Percentiles rank a stretch among this genome's conserved stretches.
phyloP scores from a whole-genome alignment of 148 eudicot species.

The Mesembryanthemum crystallinum region DNA sequence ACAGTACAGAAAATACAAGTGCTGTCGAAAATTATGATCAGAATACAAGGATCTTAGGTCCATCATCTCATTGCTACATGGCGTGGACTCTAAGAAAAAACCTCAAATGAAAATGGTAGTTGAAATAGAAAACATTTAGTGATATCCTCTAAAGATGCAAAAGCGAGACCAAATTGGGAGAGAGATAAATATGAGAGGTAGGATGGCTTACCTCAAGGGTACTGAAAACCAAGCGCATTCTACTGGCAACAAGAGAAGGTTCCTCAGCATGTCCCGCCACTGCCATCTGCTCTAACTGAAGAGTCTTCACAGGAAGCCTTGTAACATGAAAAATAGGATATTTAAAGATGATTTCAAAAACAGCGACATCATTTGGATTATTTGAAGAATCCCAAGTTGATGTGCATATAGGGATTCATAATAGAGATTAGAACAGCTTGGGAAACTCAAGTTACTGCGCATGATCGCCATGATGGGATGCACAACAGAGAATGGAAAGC shows the following conservation, averaged over 20 bases:
- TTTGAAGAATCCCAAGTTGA: no score
- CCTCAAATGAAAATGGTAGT: background rate
- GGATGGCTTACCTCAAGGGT: conserved; percentile 75
- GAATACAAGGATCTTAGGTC: no score
- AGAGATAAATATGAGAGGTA: background rate
- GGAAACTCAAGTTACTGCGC: background rate
- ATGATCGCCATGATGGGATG: background rate
- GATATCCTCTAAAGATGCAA: background rate
- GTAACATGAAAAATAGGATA: background rate
- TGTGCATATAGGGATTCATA: background rate
- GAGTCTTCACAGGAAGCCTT: conserved; percentile 98
- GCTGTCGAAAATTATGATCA: no score
- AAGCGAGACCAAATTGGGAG: background rate
- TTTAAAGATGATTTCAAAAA: no score
- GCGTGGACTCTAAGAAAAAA: background rate
- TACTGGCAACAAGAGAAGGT: conserved; percentile 86
- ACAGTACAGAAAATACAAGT: no score
- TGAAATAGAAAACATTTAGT: background rate
- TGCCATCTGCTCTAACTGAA: conserved; percentile 95
- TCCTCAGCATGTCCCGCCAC: conserved; percentile 76
- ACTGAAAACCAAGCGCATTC: conserved; percentile 93
- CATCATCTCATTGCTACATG: background rate
- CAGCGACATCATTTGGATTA: background rate
- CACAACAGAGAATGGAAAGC: background rate
- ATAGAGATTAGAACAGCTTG: background rate